Base-by-base conservation (phyloP, 768 basidiomycete species). In the Arthromyces matolae region DNA sequence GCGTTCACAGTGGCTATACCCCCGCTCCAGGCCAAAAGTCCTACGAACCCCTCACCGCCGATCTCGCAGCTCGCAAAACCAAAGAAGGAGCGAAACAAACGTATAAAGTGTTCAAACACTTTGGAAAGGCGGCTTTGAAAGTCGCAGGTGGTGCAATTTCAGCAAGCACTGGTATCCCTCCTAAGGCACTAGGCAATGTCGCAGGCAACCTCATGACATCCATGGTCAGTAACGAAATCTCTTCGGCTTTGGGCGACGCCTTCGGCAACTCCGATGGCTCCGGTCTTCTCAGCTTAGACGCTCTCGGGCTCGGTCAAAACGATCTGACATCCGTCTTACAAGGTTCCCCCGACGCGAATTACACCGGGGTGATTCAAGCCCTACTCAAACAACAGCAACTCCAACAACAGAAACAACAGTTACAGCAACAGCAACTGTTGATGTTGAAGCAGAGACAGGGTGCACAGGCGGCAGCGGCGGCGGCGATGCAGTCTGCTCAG, bases 311-410 rank as follows among this genome's bases (percentile, higher is more conserved):
- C 29, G 41, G 55, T 4, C 32, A 16, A 16, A 16, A 29, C 10
- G 58, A 65, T 31, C 45, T 71, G 34, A 63, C 68, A 41, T 60
- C 60, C 23, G 66, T 69, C 18, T 44, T 68, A 20, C 56, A 67
- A 39, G 65, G 62, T 2, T 50, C 53, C 19, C 64, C 63, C 5
- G 48, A 62, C 42, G 69, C 67, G 19, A 60, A 70, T 52, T 72
- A 71, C 50, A 57, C 59, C 24, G 60, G 42, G 0, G 61, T 69
- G 4, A 63, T 71, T 16, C 57, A 64, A 47, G 65, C 64, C 2
- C 51, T 71, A 36, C 31, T 59, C 35, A 38, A 2, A 28, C 47
- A 46, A 23, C 49, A 58, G 39, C 54, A 54, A 33, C 45, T 52
- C 28, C 57, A 55, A 5, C 53, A 54, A 45, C 54, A 48, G 47